A percentile compares a stretch with the other conserved stretches of the same genome.
Evolutionary conservation across 1,284 basidiomycete species (phyloP).

Genomic region (Austroboletus niveus): DNA sequence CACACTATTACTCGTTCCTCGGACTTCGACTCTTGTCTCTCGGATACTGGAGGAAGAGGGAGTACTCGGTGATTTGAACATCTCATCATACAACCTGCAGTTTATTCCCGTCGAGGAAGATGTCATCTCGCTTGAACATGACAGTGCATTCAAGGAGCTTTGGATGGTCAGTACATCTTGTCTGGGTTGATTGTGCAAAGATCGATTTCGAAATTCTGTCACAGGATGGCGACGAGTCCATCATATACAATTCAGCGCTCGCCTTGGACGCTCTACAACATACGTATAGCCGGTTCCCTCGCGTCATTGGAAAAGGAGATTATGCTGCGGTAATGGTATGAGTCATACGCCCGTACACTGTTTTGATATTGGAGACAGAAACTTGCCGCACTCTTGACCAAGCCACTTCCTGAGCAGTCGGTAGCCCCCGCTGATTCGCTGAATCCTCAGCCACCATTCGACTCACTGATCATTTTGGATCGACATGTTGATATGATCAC

Average conservation of each 20-base stretch:
- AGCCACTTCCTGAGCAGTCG: slow-evolving; percentile 48
- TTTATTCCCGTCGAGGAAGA: slow-evolving; percentile 93
- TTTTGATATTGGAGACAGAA: slow-evolving; percentile 47
- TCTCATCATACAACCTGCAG: slow-evolving; percentile 87
- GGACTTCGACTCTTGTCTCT: slow-evolving; percentile 82
- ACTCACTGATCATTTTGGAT: slow-evolving; percentile 89
- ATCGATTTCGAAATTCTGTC: slow-evolving; percentile 1
- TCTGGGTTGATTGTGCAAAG: background rate
- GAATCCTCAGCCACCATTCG: slow-evolving; percentile 62
- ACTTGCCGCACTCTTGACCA: slow-evolving; percentile 70
- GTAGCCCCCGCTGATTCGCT: slow-evolving; percentile 26
- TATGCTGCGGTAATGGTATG: slow-evolving; percentile 72
- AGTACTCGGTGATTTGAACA: slow-evolving; percentile 84
- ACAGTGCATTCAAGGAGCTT: slow-evolving; percentile 79
- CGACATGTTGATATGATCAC: slow-evolving; percentile 95
- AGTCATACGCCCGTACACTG: slow-evolving; percentile 3
- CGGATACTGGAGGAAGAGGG: slow-evolving; percentile 88
- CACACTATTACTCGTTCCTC: slow-evolving; percentile 87
- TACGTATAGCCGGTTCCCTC: slow-evolving; percentile 87
- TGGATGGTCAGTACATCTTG: slow-evolving; percentile 65
- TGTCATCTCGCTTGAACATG: slow-evolving; percentile 84
- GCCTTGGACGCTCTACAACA: slow-evolving; percentile 85
- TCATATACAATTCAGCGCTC: slow-evolving; percentile 86
- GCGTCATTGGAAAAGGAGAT: slow-evolving; percentile 93
- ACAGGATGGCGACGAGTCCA: slow-evolving; percentile 92